These are phyloP conservation scores for Fusarium sp. DNA, from an alignment of 2,329 filamentous ascomycete species.

Conservation along the genomic window DNA sequence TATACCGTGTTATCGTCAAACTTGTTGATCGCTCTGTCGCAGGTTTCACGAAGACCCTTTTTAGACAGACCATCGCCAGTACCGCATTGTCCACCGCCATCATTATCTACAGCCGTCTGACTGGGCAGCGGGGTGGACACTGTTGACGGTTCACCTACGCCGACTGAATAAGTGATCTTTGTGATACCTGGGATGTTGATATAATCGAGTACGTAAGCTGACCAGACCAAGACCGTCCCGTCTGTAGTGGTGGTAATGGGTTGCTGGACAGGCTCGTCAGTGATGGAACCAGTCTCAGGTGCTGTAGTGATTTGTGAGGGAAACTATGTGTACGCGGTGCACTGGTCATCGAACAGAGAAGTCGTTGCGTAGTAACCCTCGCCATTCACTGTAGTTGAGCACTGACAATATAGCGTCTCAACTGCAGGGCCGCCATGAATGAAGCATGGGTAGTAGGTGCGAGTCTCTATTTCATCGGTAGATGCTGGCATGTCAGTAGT, in stretches of 20 bases:
- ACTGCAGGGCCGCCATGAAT: not conserved
- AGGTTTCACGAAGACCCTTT: not conserved
- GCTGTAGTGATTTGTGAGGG: not conserved
- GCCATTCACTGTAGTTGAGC: not conserved
- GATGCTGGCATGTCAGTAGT: not conserved
- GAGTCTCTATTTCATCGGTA: not conserved
- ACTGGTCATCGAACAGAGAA: not conserved
- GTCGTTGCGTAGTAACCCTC: not conserved
- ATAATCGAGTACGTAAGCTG: not conserved
- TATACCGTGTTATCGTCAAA: not conserved
- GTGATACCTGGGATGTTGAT: not conserved
- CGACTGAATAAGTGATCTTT: not conserved
- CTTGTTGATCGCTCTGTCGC: not conserved
- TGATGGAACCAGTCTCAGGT: not conserved
- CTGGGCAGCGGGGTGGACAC: not conserved
- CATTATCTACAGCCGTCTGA: slow-evolving; percentile 2
- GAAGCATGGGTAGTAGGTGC: not conserved
- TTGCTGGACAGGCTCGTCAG: not conserved
- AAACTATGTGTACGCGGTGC: not conserved
- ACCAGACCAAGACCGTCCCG: slow-evolving; percentile 3
- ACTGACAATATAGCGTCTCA: not conserved
- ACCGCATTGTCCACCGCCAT: slow-evolving; percentile 8
- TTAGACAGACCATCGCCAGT: slow-evolving; percentile 5
- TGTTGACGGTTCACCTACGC: not conserved
- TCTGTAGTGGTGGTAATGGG: not conserved